phyloP scores from a whole-genome alignment of 148 eudicot species.

The Camellia japonica region DNA sequence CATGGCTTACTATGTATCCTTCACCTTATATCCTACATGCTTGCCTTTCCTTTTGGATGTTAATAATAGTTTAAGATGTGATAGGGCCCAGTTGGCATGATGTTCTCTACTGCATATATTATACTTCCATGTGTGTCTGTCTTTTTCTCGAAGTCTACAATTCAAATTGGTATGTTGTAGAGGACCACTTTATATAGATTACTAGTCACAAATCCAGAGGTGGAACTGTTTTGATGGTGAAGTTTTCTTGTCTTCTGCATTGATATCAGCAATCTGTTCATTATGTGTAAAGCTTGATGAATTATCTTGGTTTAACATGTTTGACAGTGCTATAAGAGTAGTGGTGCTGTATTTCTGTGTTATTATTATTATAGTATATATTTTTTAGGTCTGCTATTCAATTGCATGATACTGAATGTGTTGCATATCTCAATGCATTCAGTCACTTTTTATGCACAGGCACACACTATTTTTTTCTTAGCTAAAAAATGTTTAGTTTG shows the following conservation, averaged over 20 bases:
- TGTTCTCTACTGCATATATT: neutral
- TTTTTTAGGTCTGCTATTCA: neutral
- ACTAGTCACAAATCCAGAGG: neutral
- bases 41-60: neutral
- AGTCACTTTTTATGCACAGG: neutral
- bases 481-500: neutral
- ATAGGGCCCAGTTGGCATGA: neutral
- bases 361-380: neutral
- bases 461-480: neutral
- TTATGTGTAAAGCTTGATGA: neutral
- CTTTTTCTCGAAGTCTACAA: neutral
- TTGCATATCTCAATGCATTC: neutral
- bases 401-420: neutral
- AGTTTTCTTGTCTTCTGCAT: neutral
- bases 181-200: neutral
- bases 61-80: neutral
- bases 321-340: too few relatives aligned
- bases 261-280: neutral
- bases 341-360: neutral
- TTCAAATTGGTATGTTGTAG: neutral
- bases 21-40: neutral
- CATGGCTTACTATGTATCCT: neutral
- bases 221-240: neutral
- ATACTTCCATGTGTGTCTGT: neutral
- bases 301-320: too few relatives aligned